Evolutionary conservation across 352 stramenopile species (phyloP), one percentile per base, ranked within the genome.

Genomic region (Phytophthora fragariaefolia): DNA sequence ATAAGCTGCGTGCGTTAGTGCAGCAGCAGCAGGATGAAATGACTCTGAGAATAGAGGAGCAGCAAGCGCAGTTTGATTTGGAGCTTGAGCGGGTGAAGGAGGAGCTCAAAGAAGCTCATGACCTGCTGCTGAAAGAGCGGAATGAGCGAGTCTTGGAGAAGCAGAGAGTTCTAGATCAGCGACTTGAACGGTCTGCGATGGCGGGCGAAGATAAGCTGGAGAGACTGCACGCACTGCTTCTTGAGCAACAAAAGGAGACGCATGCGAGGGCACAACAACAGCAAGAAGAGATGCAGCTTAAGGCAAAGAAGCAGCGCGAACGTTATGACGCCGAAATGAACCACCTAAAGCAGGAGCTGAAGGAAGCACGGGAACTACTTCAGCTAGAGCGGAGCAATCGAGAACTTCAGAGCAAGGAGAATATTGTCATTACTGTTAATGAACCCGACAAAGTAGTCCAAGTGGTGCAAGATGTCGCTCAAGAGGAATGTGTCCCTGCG

Each of bases 1-100:
- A 85, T 34, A 92, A 93, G 27, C 58, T 93, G 10, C 73, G 80
- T 7, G 73, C 74, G 6, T 69, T 93, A 0, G 79, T 93, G 8
- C 62, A 65, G 6, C 67, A 59, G 22, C 80, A 93, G 50, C 76
- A 80, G 15, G 54, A 74, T 0, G 82, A 90, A 32, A 85, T 89
- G 74, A 54, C 74, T 23, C 1, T 9, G 10, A 71, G 82, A n/a
- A 63, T 43, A 1, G 72, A 74, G 3, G 57, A 74, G 26, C 68
- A 72, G 12, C 64, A 79, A 15, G 17, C 66, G 10, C 58, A 58
- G 26, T 75, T 77, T 50, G 40, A 73, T n/a, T 36, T 63, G 12
- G 74, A 90, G 49, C 45, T 89, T n/a, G 52, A 74, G 10, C 50
- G 51, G 9, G 20, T 84, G 42, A 66, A 70, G 4, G 60, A 78